A percentile compares a stretch with the other conserved stretches of the same genome.
Conservation (phyloP, 495 filamentous ascomycete genomes). For the Astrothelium macrocarpum region DNA sequence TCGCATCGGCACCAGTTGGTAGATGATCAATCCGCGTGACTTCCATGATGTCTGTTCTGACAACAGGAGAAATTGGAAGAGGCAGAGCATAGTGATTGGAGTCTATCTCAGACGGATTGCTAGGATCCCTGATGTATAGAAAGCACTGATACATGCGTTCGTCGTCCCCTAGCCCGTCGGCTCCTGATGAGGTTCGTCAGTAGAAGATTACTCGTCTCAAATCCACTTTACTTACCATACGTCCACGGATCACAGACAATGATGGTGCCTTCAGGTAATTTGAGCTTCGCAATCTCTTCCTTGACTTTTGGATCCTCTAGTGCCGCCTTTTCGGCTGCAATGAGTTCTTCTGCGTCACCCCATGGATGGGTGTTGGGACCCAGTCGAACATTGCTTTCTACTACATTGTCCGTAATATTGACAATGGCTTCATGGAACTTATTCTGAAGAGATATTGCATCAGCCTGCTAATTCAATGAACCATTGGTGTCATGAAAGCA, state of each 20-base stretch:
- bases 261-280: constrained; percentile 51
- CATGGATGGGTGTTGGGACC: constrained; percentile 47
- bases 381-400: constrained; percentile 52
- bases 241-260: constrained; percentile 62
- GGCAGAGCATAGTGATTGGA: constrained; percentile 75
- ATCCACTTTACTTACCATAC: constrained; percentile 43
- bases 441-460: constrained; percentile 33
- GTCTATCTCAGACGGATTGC: constrained; percentile 46
- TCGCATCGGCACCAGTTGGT: constrained; percentile 53
- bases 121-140: constrained; percentile 53
- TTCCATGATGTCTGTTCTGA: constrained; percentile 53
- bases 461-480: not conserved
- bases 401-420: constrained; percentile 40
- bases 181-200: constrained; percentile 29
- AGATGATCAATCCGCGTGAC: constrained; percentile 54
- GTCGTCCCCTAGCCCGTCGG: constrained; percentile 53
- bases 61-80: constrained; percentile 66
- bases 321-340: constrained; percentile 46
- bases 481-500: constrained; percentile 15
- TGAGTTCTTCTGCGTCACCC: constrained; percentile 51
- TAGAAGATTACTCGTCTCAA: not conserved
- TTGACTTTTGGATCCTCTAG: constrained; percentile 49
- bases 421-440: constrained; percentile 60
- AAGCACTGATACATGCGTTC: constrained; percentile 56
- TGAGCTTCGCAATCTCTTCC: constrained; percentile 53